Conservation (phyloP, 768 basidiomycete species). For the Amanita phalloides region DNA sequence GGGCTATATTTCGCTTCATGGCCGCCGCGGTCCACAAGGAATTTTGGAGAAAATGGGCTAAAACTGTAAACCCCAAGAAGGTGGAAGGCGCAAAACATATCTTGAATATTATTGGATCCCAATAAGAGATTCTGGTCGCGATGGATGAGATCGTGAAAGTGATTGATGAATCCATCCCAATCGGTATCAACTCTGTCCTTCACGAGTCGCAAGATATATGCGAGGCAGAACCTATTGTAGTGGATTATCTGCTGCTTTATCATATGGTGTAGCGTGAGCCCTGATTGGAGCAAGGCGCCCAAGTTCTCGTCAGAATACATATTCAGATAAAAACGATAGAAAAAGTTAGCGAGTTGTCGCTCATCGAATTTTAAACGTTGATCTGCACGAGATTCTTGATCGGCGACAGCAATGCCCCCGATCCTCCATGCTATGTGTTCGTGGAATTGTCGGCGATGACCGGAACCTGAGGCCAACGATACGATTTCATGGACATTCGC, state of each 20-base stretch:
- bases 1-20: conserved; percentile 6
- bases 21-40: conserved; percentile 1
- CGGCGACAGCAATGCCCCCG: background rate
- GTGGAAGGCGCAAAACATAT: conserved; percentile 26
- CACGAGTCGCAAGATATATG: conserved; percentile 28
- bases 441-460: conserved; percentile 18
- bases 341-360: conserved; percentile 21
- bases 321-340: conserved; percentile 30
- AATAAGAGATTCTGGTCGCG: conserved; percentile 14
- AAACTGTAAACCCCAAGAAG: conserved; percentile 17
- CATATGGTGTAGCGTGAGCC: conserved; percentile 5
- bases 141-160: conserved; percentile 17
- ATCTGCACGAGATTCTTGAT: background rate
- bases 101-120: conserved; percentile 24
- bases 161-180: conserved; percentile 33
- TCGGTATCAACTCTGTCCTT: conserved; percentile 22
- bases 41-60: conserved; percentile 4
- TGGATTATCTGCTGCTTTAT: conserved; percentile 17
- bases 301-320: conserved; percentile 33
- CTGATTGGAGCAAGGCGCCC: conserved; percentile 4
- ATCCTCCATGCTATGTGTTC: conserved; percentile 29
- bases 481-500: conserved; percentile 30
- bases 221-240: conserved; percentile 41
- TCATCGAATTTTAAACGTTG: conserved; percentile 13
- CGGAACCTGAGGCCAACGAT: conserved; percentile 2